A percentile compares a stretch with the other conserved stretches of the same genome.
phyloP scores from a whole-genome alignment of 768 basidiomycete species.

The Lactarius evosmus region DNA sequence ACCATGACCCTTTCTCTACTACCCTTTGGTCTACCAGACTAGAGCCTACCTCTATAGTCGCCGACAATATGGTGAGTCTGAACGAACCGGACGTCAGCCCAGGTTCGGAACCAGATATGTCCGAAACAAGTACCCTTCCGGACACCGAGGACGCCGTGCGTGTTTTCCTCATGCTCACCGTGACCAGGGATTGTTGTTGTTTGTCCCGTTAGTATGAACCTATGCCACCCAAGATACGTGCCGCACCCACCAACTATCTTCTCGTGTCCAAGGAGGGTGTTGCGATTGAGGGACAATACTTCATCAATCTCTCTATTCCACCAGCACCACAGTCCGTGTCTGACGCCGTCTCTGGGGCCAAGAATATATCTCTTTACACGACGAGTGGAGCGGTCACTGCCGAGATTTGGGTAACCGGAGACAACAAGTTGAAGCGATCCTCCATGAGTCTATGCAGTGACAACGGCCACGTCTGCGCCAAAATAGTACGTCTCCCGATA shows the following conservation, averaged over 20 bases:
- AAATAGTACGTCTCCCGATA: constrained; percentile 6
- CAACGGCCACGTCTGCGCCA: not conserved
- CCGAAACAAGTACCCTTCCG: not conserved
- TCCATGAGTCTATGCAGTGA: not conserved
- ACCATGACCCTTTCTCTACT: not conserved
- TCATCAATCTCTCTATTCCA: constrained; percentile 9
- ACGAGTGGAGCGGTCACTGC: constrained; percentile 3
- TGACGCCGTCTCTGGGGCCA: no score
- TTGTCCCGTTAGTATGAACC: not conserved
- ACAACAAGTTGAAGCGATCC: not conserved
- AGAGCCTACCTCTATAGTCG: not conserved
- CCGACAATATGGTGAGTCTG: not conserved
- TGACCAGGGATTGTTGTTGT: not conserved
- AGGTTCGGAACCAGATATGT: not conserved
- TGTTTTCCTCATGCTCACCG: not conserved
- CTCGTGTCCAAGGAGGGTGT: not conserved
- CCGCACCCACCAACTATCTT: constrained; percentile 5
- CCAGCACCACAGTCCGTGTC: not conserved
- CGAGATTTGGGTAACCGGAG: constrained; percentile 4
- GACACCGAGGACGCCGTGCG: not conserved
- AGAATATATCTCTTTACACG: constrained; percentile 13
- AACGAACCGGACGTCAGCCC: not conserved
- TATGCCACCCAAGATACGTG: not conserved
- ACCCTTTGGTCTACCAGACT: not conserved
- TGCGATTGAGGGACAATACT: constrained; percentile 4